A percentile compares a stretch with the other conserved stretches of the same genome.
phyloP scores from a whole-genome alignment of 495 filamentous ascomycete species.

The Jackrogersella multiformis region DNA sequence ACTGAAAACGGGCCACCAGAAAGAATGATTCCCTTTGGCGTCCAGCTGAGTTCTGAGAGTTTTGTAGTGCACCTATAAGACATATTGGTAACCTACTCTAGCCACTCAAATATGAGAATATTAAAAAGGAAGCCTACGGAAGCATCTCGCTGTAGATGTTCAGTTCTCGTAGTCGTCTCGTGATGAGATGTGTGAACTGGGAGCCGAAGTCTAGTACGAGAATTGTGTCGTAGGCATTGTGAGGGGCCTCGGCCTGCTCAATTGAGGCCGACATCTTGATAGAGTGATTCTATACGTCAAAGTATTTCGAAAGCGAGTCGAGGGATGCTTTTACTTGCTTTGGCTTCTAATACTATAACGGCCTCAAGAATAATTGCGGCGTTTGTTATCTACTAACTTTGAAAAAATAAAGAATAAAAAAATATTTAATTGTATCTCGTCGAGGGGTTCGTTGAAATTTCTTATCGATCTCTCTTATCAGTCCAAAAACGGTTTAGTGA shows the following conservation, averaged over 20 bases:
- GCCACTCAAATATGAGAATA: neutral
- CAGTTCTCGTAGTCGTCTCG: conserved; percentile 77
- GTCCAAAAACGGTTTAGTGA: conserved; percentile 16
- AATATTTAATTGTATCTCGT: neutral
- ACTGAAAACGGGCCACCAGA: conserved; percentile 69
- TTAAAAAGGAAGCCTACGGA: conserved; percentile 55
- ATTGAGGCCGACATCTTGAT: conserved; percentile 46
- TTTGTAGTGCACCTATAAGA: conserved; percentile 75
- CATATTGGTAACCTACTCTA: neutral
- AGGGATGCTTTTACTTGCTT: neutral
- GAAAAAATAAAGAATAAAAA: conserved; percentile 14
- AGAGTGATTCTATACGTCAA: neutral
- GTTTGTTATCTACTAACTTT: neutral
- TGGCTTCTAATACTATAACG: neutral
- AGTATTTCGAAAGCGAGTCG: neutral
- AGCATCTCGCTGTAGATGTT: conserved; percentile 93
- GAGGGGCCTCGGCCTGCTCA: conserved; percentile 55
- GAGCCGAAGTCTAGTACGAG: conserved; percentile 72
- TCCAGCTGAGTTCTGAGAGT: conserved; percentile 78
- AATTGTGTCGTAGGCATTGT: conserved; percentile 71
- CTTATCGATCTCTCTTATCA: conserved; percentile 20
- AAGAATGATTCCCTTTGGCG: conserved; percentile 78
- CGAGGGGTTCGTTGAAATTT: conserved; percentile 20
- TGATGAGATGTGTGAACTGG: conserved; percentile 80
- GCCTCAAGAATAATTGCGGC: conserved; percentile 3